Evolutionary conservation across 768 basidiomycete species (phyloP).

Genomic region (Neoboletus magnificus): DNA sequence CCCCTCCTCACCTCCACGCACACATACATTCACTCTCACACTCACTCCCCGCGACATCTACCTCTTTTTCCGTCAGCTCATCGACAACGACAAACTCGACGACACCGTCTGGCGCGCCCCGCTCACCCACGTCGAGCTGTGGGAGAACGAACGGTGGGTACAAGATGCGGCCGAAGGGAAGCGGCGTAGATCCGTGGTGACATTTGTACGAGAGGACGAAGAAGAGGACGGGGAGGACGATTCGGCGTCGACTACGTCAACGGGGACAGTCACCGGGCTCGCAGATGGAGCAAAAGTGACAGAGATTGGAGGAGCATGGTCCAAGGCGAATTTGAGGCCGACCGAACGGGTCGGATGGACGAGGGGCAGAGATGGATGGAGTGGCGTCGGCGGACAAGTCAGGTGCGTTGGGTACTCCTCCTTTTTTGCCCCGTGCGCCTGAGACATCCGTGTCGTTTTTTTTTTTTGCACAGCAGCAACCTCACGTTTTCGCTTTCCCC

Average conservation of each 20-base stretch:
- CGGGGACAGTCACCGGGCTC: not conserved
- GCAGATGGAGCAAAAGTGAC: not conserved
- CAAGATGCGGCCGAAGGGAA: constrained; percentile 12
- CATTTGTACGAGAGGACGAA: constrained; percentile 3
- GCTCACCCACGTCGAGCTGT: constrained; percentile 67
- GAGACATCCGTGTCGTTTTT: constrained; percentile 17
- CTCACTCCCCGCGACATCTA: constrained; percentile 22
- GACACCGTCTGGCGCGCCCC: constrained; percentile 65
- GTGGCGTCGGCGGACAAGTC: constrained; percentile 11
- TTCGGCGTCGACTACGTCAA: constrained; percentile 1
- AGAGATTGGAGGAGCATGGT: constrained; percentile 6
- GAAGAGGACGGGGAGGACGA: constrained; percentile 11
- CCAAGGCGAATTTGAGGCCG: constrained; percentile 9
- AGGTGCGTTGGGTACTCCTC: not conserved
- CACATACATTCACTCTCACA: constrained; percentile 11
- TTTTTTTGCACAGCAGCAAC: constrained; percentile 62
- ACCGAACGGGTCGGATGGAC: constrained; percentile 11
- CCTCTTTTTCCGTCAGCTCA: constrained; percentile 35
- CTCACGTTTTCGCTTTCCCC: constrained; percentile 74
- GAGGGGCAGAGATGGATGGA: constrained; percentile 15
- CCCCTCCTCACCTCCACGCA: not conserved
- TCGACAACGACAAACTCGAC: constrained; percentile 64
- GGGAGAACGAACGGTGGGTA: constrained; percentile 74
- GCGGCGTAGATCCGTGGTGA: constrained; percentile 3
- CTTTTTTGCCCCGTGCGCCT: too few relatives aligned